Base-by-base conservation (phyloP, 345 rosid species). In the Populus nigra region DNA sequence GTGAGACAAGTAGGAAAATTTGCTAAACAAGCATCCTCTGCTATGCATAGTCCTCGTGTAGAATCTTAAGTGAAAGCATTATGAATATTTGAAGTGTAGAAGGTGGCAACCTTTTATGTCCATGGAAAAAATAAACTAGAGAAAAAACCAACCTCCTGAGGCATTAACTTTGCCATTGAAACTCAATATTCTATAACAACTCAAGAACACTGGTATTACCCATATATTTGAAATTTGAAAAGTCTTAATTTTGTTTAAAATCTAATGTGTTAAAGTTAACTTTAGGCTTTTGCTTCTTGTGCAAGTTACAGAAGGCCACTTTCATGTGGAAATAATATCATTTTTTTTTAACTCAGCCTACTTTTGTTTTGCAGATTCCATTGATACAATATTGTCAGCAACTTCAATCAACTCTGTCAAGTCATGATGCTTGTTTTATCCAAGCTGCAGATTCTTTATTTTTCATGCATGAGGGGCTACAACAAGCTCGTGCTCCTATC, bases 381-480 rank as follows among this genome's bases (percentile, higher is more conserved):
- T 77, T 96, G 63, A 94, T 94, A 76, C 91, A 92, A 74, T 87
- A 91, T 84, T 94, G 90, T 76, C 97, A 92, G 85, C 98, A 92
- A 77, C 91, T 92, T 31, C 88, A 89, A 61, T 90, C 96, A 71
- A 92, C 97, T 74, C 80, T 96, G 82, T 91, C 98, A 69, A 87
- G 90, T 87, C 98, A 92, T 79, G 98, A 91, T 80, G 84, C 92
- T 38, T 92, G 97, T 83, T 94, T 96, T 78, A 91, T 94, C 78
- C 97, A 94, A 89, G 90, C 97, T 53, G 92, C 97, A 68, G 99
- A 96, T 86, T 91, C 94, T 0, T 88, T 94, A 74, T 96, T 92
- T 86, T 96, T 94, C 83, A 90, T 96, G 99, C 98, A 92, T 65
- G 99, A 96, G 85, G 98, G 97, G 75, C 80, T 96, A 57, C 99